phyloP scores from a whole-genome alignment of 495 filamentous ascomycete species.

The Penicillium crystallinum region DNA sequence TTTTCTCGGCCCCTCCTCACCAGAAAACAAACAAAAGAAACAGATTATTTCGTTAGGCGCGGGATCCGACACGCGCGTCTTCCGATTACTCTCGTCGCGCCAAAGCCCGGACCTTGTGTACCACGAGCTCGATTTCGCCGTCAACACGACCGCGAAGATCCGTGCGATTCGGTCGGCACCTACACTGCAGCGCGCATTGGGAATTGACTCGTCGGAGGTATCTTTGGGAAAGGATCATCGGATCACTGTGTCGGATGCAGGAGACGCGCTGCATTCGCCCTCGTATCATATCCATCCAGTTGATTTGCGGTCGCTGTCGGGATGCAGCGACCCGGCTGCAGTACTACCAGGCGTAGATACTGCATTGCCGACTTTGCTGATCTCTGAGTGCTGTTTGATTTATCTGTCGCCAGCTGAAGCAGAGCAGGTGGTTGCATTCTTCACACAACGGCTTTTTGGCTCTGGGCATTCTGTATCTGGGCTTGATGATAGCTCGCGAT shows the following conservation, averaged over 20 bases:
- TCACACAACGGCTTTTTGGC: constrained; percentile 50
- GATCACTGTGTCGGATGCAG: constrained; percentile 33
- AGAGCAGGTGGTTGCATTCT: constrained; percentile 58
- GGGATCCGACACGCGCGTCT: constrained; percentile 84
- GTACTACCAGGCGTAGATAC: constrained; percentile 40
- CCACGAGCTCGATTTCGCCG: constrained; percentile 88
- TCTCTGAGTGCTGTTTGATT: constrained; percentile 92
- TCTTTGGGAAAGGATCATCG: background rate
- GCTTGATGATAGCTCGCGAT: background rate
- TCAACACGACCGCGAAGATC: constrained; percentile 64
- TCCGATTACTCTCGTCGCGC: constrained; percentile 54
- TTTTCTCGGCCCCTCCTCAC: constrained; percentile 52
- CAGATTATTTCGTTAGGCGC: constrained; percentile 94
- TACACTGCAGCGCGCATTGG: constrained; percentile 31
- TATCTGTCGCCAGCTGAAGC: constrained; percentile 68
- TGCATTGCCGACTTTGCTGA: constrained; percentile 68
- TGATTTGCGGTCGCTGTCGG: constrained; percentile 64
- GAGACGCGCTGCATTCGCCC: constrained; percentile 38
- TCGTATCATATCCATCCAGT: constrained; percentile 73
- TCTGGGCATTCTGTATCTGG: background rate
- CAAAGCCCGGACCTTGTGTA: constrained; percentile 53
- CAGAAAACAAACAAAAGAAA: constrained; percentile 35
- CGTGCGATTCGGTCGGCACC: constrained; percentile 41
- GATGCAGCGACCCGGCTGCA: constrained; percentile 15
- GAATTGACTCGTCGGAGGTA: constrained; percentile 13